Conservation (phyloP, 2,329 filamentous ascomycete genomes). For the Aspergillus chevalieri region DNA sequence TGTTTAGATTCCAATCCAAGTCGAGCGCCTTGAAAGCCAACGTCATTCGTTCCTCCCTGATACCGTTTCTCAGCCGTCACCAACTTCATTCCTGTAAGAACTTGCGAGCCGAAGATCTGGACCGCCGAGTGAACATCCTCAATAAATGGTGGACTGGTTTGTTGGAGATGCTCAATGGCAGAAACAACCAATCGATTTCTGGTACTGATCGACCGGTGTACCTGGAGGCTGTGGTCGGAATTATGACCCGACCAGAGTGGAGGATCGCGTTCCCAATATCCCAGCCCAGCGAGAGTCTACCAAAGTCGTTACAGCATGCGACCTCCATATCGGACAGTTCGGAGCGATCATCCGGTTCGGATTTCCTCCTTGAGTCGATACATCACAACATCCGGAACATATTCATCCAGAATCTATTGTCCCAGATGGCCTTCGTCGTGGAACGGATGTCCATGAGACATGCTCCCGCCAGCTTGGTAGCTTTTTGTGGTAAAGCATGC, state of each 20-base stretch:
- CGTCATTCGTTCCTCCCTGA: conserved; percentile 62
- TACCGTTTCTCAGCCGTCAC: conserved; percentile 72
- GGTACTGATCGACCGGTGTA: conserved; percentile 77
- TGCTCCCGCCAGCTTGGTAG: conserved; percentile 64
- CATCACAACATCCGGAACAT: conserved; percentile 85
- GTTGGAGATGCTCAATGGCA: conserved; percentile 72
- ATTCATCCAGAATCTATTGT: conserved; percentile 73
- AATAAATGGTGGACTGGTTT: conserved; percentile 88
- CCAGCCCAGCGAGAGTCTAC: conserved; percentile 32
- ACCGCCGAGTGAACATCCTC: conserved; percentile 69
- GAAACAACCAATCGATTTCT: conserved; percentile 68
- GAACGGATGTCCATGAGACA: conserved; percentile 80
- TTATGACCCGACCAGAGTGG: conserved; percentile 91
- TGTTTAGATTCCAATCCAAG: conserved; percentile 61
- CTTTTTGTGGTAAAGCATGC: conserved; percentile 83
- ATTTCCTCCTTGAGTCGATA: conserved; percentile 68
- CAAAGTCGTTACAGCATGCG: conserved; percentile 31
- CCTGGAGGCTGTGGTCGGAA: conserved; percentile 68
- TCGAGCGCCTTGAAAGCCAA: conserved; percentile 67
- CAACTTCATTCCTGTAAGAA: conserved; percentile 60
- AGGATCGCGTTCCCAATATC: conserved; percentile 63
- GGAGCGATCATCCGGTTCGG: conserved; percentile 49
- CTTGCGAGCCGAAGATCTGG: conserved; percentile 73
- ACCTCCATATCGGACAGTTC: conserved; percentile 51
- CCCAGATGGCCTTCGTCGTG: conserved; percentile 80